These are phyloP conservation scores for Ceriops zippeliana DNA, from an alignment of 345 rosid genomes.

Conservation along the genomic window DNA sequence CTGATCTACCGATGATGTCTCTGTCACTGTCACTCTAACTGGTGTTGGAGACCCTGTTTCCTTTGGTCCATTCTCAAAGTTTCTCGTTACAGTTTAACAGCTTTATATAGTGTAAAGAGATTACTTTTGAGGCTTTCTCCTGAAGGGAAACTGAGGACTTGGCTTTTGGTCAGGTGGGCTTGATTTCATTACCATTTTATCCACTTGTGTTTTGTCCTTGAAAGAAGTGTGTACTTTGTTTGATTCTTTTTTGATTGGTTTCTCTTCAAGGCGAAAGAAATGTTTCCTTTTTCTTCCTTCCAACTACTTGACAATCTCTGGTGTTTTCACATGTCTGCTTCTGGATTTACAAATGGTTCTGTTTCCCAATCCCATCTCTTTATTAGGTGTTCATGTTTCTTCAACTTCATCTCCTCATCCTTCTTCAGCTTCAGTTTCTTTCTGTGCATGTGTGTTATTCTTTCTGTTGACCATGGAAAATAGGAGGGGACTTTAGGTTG, in stretches of 20 bases:
- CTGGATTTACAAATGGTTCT: not conserved
- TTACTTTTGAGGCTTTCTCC: not conserved
- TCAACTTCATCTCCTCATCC: not conserved
- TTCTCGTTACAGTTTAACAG: not conserved
- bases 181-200: not conserved
- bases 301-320: not conserved
- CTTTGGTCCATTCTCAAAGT: not conserved
- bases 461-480: not conserved
- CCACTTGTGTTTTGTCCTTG: not conserved
- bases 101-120: not conserved
- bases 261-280: not conserved
- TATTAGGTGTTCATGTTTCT: not conserved
- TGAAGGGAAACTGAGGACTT: not conserved
- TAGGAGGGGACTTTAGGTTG: not conserved
- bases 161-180: not conserved
- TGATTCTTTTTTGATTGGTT: slow-evolving; percentile 1
- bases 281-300: not conserved
- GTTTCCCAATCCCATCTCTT: not conserved
- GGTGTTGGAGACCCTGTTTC: not conserved
- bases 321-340: not conserved
- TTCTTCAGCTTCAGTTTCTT: not conserved
- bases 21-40: not conserved
- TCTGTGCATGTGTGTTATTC: not conserved
- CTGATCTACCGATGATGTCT: not conserved
- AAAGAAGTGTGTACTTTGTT: not conserved